A percentile compares a stretch with the other conserved stretches of the same genome.
These are phyloP conservation scores for Lecanoromycetidae sp. DNA, from an alignment of 2,329 filamentous ascomycete species.

Conservation along the genomic window DNA sequence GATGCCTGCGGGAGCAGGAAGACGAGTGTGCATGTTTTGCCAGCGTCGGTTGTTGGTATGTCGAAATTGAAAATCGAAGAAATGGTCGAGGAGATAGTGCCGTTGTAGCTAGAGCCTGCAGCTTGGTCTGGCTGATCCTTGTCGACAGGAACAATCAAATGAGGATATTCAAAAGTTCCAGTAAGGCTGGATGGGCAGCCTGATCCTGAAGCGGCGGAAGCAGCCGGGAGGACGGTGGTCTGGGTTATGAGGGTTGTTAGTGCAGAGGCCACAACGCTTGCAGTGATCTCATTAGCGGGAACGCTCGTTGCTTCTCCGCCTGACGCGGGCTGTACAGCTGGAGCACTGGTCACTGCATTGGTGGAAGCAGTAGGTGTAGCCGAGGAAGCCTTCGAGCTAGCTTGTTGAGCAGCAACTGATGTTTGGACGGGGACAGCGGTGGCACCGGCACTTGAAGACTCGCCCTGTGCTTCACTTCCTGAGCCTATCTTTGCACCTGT, in stretches of 20 bases:
- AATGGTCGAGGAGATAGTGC: conserved; percentile 40
- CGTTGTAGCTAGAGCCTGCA: conserved; percentile 44
- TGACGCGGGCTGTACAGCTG: background rate
- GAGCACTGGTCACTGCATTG: background rate
- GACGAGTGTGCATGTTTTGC: conserved; percentile 49
- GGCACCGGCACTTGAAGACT: background rate
- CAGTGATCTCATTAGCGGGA: too few species aligned
- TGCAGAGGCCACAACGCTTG: too few species aligned
- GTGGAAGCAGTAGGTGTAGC: background rate
- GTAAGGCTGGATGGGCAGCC: conserved; percentile 36
- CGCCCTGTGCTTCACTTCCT: conserved; percentile 3
- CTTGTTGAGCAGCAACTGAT: background rate
- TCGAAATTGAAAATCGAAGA: conserved; percentile 60
- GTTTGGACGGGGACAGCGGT: background rate
- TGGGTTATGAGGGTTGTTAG: conserved; percentile 13
- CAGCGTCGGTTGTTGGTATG: conserved; percentile 41
- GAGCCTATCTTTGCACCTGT: background rate
- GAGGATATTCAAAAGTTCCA: conserved; percentile 44
- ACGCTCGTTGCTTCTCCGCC: background rate
- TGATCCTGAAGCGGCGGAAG: conserved; percentile 17
- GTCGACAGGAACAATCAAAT: conserved; percentile 51
- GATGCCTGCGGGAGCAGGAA: conserved; percentile 51
- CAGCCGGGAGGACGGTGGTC: conserved; percentile 11
- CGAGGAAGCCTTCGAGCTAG: background rate
- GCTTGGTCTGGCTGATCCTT: conserved; percentile 40